These are phyloP conservation scores for Lipomyces yarrowii DNA, from an alignment of 1,139 yeast genomes.

Conservation along the genomic window DNA sequence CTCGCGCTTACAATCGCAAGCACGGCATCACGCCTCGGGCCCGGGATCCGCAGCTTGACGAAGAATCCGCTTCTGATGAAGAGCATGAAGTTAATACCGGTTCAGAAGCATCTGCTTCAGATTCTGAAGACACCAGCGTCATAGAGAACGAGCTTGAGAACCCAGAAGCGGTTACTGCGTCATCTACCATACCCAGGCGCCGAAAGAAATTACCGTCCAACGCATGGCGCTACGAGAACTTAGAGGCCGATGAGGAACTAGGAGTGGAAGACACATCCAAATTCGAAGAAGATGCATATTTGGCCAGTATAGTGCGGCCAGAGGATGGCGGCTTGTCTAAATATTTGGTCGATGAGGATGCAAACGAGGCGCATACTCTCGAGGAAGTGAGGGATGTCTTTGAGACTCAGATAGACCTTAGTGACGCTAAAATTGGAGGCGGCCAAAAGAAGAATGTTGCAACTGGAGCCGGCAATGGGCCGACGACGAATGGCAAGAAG, in stretches of 20 bases:
- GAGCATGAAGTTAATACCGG: conserved; percentile 9
- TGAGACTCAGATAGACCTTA: conserved; percentile 16
- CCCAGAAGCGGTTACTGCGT: neutral
- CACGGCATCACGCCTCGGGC: conserved; percentile 36
- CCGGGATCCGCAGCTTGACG: neutral
- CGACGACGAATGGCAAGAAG: neutral
- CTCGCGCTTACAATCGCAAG: conserved; percentile 38
- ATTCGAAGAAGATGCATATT: conserved; percentile 14
- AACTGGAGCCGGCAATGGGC: neutral
- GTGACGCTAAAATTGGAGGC: neutral
- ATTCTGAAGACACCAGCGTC: neutral
- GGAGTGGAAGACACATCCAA: neutral
- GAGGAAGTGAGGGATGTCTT: conserved; percentile 15
- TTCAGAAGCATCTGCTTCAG: neutral
- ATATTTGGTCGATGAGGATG: conserved; percentile 14
- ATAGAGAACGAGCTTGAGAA: neutral
- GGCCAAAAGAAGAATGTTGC: neutral
- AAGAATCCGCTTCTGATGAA: neutral
- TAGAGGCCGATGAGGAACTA: conserved; percentile 23
- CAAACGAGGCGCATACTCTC: neutral
- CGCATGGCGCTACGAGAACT: conserved; percentile 30
- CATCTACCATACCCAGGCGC: neutral
- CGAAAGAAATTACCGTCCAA: conserved; percentile 29
- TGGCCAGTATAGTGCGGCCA: conserved; percentile 10
- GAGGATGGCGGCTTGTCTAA: conserved; percentile 20